These are phyloP conservation scores for Quercus bicolor DNA, from an alignment of 306 rosid genomes.

Conservation along the genomic window DNA sequence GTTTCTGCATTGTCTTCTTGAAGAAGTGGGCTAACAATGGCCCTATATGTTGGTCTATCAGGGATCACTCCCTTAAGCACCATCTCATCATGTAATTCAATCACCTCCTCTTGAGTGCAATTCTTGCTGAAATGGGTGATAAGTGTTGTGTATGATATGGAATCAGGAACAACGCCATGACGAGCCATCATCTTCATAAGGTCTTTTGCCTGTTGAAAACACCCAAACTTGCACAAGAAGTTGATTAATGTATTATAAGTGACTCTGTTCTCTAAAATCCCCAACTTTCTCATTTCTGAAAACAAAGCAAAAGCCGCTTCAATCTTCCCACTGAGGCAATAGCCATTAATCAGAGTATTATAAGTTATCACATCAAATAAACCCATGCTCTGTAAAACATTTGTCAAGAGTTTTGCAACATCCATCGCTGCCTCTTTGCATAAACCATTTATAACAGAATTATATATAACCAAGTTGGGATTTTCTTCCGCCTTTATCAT, in stretches of 20 bases:
- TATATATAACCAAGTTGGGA: slow-evolving; percentile 46
- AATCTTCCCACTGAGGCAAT: slow-evolving; percentile 32
- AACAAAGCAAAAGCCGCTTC: slow-evolving; percentile 32
- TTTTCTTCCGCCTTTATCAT: slow-evolving; percentile 36
- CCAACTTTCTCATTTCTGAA: slow-evolving; percentile 36
- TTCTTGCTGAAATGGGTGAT: slow-evolving; percentile 34
- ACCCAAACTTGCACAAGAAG: slow-evolving; percentile 47
- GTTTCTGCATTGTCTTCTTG: slow-evolving; percentile 16
- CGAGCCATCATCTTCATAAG: slow-evolving; percentile 41
- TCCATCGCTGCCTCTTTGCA: slow-evolving; percentile 32
- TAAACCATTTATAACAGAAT: slow-evolving; percentile 45
- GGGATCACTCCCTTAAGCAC: slow-evolving; percentile 50
- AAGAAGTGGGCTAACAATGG: slow-evolving; percentile 34
- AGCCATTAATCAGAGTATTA: slow-evolving; percentile 50
- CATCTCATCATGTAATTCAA: slow-evolving; percentile 59
- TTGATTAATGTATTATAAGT: slow-evolving; percentile 53
- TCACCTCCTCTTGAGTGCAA: slow-evolving; percentile 31
- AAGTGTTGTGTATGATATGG: slow-evolving; percentile 48
- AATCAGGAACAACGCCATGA: slow-evolving; percentile 44
- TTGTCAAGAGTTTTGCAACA: slow-evolving; percentile 32
- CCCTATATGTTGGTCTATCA: slow-evolving; percentile 30
- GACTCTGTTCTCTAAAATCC: slow-evolving; percentile 36
- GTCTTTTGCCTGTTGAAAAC: slow-evolving; percentile 39
- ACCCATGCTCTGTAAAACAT: slow-evolving; percentile 23
- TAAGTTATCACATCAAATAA: slow-evolving; percentile 34